phyloP scores from a whole-genome alignment of 352 stramenopile genomes.

The Peronospora destructor region DNA sequence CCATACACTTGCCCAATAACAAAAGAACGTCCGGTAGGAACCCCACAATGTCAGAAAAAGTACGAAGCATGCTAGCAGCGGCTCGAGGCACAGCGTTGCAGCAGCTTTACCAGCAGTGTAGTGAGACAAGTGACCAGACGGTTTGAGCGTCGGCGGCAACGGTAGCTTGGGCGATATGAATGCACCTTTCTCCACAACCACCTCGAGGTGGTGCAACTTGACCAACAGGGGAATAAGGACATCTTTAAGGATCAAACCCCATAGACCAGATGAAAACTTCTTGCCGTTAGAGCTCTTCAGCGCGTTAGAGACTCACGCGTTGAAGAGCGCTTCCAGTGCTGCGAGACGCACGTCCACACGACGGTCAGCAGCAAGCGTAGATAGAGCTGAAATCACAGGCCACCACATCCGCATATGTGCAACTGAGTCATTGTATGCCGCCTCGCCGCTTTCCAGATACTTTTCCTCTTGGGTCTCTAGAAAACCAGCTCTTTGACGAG shows the following conservation, averaged over 20 bases:
- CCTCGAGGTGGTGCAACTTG: constrained; percentile 61
- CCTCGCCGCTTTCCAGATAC: constrained; percentile 7
- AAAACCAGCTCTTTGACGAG: constrained; percentile 30
- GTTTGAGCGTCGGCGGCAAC: constrained; percentile 9
- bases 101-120: constrained; percentile 45
- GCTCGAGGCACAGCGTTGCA: constrained; percentile 58
- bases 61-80: constrained; percentile 61
- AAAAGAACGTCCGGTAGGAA: constrained; percentile 77
- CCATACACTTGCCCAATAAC: constrained; percentile 70
- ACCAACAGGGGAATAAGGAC: constrained; percentile 83
- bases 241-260: constrained; percentile 78
- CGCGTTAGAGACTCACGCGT: constrained; percentile 47
- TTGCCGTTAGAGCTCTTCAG: no score
- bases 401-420: constrained; percentile 84
- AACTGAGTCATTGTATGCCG: constrained; percentile 62
- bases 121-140: constrained; percentile 24
- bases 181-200: constrained; percentile 43
- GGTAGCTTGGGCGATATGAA: constrained; percentile 39
- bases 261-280: constrained; percentile 73
- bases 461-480: constrained; percentile 13
- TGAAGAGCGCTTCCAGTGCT: constrained; percentile 70
- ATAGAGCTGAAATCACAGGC: constrained; percentile 96
- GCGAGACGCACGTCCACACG: constrained; percentile 83
- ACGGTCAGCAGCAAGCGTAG: constrained; percentile 86
- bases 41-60: constrained; percentile 72